Evolutionary conservation across 192 early-diverging fungal genomes (phyloP).

Genomic region (Coemansia sp.): DNA sequence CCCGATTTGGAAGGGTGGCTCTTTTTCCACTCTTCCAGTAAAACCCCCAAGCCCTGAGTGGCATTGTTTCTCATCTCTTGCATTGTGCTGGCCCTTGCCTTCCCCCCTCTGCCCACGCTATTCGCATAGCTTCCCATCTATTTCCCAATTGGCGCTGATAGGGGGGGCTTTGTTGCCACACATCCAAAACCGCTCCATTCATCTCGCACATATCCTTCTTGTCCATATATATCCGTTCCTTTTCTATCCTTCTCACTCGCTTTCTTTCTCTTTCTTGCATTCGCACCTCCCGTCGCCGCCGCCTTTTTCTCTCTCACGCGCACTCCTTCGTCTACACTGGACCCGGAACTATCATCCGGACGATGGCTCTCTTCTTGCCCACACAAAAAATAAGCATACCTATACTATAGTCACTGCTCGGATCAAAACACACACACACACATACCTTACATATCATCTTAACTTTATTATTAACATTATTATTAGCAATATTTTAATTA

Average conservation of each 20-base stretch:
- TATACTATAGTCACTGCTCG: not conserved
- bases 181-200: not conserved
- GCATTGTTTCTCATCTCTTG: not conserved
- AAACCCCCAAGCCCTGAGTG: not conserved
- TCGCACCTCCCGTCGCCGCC: not conserved
- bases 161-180: not conserved
- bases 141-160: not conserved
- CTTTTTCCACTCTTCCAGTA: not conserved
- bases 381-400: not conserved
- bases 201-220: not conserved
- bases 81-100: not conserved
- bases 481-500: not conserved
- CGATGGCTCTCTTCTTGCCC: not conserved
- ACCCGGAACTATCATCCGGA: not conserved
- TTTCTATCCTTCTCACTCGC: not conserved
- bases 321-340: not conserved
- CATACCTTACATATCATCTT: constrained; percentile 11
- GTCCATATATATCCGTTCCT: constrained; percentile 7
- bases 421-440: not conserved
- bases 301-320: not conserved
- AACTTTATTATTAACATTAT: constrained; percentile 8
- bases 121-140: not conserved
- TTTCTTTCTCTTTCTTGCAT: not conserved
- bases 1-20: constrained; percentile 2
- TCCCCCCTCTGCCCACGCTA: not conserved